A percentile compares a stretch with the other conserved stretches of the same genome.
These are phyloP conservation scores for Colletotrichum theobromicola DNA, from an alignment of 2,329 filamentous ascomycete species.

Conservation along the genomic window DNA sequence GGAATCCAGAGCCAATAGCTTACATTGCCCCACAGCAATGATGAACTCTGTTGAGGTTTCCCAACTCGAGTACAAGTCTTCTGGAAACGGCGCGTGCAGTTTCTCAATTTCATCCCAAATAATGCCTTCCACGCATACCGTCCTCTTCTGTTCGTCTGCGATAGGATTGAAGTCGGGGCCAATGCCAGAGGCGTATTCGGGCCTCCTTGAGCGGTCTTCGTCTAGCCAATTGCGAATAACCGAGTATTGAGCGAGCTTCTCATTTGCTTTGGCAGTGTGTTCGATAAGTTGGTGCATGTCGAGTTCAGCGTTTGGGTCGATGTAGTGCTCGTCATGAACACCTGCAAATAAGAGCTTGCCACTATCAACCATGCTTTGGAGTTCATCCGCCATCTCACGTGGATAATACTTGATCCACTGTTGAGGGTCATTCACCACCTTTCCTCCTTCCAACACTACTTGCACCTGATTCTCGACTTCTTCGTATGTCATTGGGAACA, in stretches of 20 bases:
- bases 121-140: background rate
- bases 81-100: background rate
- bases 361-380: background rate
- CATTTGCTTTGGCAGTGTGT: background rate
- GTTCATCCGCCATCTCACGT: too few species aligned
- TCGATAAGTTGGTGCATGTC: background rate
- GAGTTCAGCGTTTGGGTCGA: background rate
- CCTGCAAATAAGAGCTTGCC: background rate
- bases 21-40: background rate
- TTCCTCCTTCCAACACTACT: background rate
- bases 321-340: too few species aligned
- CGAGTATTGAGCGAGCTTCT: background rate
- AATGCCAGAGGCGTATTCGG: background rate
- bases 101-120: background rate
- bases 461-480: background rate
- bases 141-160: background rate
- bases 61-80: background rate
- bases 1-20: background rate
- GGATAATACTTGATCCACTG: too few species aligned
- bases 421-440: too few species aligned
- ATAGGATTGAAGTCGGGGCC: background rate
- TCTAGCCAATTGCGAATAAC: background rate
- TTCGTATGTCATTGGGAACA: background rate
- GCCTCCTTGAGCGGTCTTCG: background rate
- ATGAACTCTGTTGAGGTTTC: background rate